These are phyloP conservation scores for Nannochloropsis gaditana DNA, from an alignment of 108 stramenopile genomes.

Conservation along the genomic window DNA sequence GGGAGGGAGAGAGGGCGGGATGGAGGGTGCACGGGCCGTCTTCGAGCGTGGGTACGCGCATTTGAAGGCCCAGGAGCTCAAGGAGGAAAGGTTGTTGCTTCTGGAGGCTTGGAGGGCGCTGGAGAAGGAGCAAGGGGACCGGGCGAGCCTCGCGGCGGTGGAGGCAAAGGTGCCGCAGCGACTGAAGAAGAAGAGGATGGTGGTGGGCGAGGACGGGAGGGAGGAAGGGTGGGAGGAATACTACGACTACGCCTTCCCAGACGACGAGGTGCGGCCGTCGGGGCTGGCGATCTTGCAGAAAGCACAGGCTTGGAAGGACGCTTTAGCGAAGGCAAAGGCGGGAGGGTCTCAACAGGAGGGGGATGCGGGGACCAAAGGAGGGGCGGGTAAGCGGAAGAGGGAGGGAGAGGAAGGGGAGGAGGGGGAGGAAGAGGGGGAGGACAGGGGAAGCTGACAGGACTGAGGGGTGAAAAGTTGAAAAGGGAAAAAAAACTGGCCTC, in stretches of 20 bases:
- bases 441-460: neutral
- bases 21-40: constrained; percentile 71
- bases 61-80: constrained; percentile 70
- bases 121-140: constrained; percentile 71
- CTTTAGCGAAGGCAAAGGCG: constrained; percentile 24
- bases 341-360: no score
- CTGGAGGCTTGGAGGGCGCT: constrained; percentile 89
- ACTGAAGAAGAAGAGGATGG: constrained; percentile 86
- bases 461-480: no score
- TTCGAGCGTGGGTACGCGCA: constrained; percentile 76
- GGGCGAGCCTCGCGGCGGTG: constrained; percentile 61
- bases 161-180: constrained; percentile 78
- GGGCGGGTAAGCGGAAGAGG: neutral
- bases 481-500: no score
- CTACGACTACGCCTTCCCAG: constrained; percentile 96
- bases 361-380: neutral
- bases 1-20: constrained; percentile 61
- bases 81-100: constrained; percentile 70
- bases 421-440: neutral
- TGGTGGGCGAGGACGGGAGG: constrained; percentile 65
- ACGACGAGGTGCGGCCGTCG: constrained; percentile 73
- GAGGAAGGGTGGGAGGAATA: constrained; percentile 95
- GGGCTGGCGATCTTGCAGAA: constrained; percentile 92
- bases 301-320: constrained; percentile 91
- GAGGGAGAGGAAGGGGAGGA: neutral